phyloP scores from a whole-genome alignment of 352 stramenopile species.

The Globisporangium cystogenes region DNA sequence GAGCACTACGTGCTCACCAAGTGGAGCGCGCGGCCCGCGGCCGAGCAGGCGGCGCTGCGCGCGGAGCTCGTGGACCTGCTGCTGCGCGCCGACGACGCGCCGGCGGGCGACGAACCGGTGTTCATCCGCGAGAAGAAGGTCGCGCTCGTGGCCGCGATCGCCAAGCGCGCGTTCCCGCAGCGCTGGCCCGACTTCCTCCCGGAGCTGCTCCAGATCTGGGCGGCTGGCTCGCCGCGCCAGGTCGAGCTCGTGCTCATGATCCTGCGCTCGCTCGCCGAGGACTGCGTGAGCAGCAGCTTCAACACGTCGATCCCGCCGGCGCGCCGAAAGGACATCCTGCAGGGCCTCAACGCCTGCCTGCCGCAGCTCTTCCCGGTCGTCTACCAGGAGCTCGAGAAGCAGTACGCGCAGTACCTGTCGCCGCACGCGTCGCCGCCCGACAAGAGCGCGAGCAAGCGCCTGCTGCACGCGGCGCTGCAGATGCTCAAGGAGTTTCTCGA shows the following conservation, averaged over 20 bases:
- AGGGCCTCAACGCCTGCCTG: slow-evolving; percentile 69
- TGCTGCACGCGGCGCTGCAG: slow-evolving; percentile 55
- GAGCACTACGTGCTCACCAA: slow-evolving; percentile 60
- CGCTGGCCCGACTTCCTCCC: slow-evolving; percentile 65
- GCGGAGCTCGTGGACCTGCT: slow-evolving; percentile 55
- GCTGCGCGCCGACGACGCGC: slow-evolving; percentile 11
- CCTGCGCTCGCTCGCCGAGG: slow-evolving; percentile 65
- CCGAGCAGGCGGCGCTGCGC: slow-evolving; percentile 44
- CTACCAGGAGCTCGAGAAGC: slow-evolving; percentile 70
- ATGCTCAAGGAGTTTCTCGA: slow-evolving; percentile 83
- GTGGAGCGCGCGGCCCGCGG: slow-evolving; percentile 39
- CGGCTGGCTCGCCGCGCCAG: slow-evolving; percentile 29
- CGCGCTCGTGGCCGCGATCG: slow-evolving; percentile 57
- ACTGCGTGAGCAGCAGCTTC: slow-evolving; percentile 76
- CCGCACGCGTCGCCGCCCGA: slow-evolving; percentile 12
- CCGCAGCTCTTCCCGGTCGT: slow-evolving; percentile 61
- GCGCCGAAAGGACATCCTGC: slow-evolving; percentile 72
- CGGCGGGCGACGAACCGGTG: slow-evolving; percentile 32
- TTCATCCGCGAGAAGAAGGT: slow-evolving; percentile 82
- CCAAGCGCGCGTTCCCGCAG: slow-evolving; percentile 81
- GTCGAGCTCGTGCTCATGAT: slow-evolving; percentile 71
- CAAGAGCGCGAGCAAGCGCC: slow-evolving; percentile 31
- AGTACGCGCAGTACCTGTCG: slow-evolving; percentile 50
- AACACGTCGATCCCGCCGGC: slow-evolving; percentile 72
- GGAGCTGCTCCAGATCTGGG: slow-evolving; percentile 61